Evolutionary conservation across 2,329 filamentous ascomycete species (phyloP).

Genomic region (Colletotrichum trifolii): DNA sequence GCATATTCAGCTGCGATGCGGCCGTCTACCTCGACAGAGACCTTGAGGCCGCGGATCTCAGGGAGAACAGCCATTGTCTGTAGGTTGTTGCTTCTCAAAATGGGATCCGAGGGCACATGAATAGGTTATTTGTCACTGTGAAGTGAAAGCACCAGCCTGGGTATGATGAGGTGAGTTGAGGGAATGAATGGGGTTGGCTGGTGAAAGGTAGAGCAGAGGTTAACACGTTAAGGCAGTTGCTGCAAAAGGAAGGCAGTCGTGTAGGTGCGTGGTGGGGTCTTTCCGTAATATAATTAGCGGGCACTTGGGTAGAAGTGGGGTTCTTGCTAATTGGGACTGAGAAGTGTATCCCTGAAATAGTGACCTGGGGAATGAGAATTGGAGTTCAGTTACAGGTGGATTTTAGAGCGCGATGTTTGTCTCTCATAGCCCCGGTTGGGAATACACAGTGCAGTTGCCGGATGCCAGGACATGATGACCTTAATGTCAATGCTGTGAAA

Average conservation of each 20-base stretch:
- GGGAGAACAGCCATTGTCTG: slow-evolving; percentile 41
- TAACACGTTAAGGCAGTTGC: background rate
- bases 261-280: background rate
- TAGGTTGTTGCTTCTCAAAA: too few species aligned
- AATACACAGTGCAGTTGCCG: too few species aligned
- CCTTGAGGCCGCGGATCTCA: slow-evolving; percentile 39
- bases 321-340: background rate
- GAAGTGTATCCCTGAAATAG: background rate
- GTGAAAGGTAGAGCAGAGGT: background rate
- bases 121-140: background rate
- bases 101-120: background rate
- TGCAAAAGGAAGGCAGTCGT: background rate
- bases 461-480: too few species aligned
- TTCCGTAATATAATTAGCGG: slow-evolving; percentile 12
- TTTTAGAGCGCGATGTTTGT: too few species aligned
- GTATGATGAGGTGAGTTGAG: too few species aligned
- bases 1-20: slow-evolving; percentile 38
- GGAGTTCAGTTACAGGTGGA: background rate
- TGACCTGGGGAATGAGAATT: background rate
- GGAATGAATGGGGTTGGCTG: too few species aligned
- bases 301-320: background rate
- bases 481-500: too few species aligned
- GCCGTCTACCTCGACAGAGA: slow-evolving; percentile 39
- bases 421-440: too few species aligned
- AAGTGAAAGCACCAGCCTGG: background rate